Evolutionary conservation across 768 basidiomycete species (phyloP), one percentile per base, ranked within the genome.

Genomic region (Russula earlei): DNA sequence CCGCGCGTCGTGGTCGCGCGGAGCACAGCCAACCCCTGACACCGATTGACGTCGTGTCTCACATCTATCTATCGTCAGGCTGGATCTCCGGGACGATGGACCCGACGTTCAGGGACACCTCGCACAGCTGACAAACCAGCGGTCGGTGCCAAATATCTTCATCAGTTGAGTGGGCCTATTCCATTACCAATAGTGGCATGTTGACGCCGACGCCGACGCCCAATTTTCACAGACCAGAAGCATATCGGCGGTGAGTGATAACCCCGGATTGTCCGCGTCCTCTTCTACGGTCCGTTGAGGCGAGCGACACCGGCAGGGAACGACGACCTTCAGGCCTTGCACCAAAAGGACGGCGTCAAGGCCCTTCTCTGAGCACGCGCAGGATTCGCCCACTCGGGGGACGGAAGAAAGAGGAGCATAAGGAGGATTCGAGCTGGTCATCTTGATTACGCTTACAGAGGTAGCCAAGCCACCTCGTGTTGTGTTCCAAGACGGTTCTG

Each of bases 141-240:
- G 78, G 20, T 84, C 84, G 11, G 89, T 91, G 5, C 89, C 89
- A 29, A 86, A 82, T 65, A 75, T 87, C 55, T 91, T 87, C 71
- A 77, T 91, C 65, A 77, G 85, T 87, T 56, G 49, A 75, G 66
- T 33, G 36, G n/a, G n/a, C n/a, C n/a, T n/a, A n/a, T n/a, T n/a
- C n/a, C 36, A 14, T 12, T 17, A 9, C 24, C 1, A n/a, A 58
- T n/a, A 20, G 7, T 9, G 12, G 11, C 19, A 29, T 19, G 31
- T 33, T n/a, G 34, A n/a, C n/a, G 17, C 45, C 29, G n/a, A 40
- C 57, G 6, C n/a, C n/a, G 20, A 22, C 17, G 40, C 41, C 17
- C 7, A 22, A 22, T 37, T 31, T 24, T 0, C 45, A n/a, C n/a
- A 83, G 80, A 73, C 53, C 65, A 76, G 61, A 51, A 77, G 63